These are phyloP conservation scores for Heracleum sosnowskyi DNA, from an alignment of 129 eudicot genomes.

Conservation along the genomic window DNA sequence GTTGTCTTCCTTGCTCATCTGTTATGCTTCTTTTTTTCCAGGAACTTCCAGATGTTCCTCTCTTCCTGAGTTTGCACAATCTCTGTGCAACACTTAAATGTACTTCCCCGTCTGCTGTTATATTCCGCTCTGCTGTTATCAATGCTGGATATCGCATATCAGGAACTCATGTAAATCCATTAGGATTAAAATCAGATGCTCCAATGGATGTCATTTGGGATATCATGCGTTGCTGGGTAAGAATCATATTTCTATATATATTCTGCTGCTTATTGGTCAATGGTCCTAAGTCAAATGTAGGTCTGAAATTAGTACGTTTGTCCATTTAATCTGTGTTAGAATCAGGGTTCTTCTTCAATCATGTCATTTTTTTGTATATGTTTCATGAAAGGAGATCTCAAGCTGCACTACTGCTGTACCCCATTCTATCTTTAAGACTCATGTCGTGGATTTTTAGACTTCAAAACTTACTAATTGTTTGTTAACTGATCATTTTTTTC, in stretches of 20 bases:
- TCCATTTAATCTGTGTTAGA: background rate
- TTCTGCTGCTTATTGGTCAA: background rate
- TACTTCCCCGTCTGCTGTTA: constrained; percentile 89
- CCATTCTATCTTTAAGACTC: background rate
- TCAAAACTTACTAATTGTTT: background rate
- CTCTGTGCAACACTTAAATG: constrained; percentile 91
- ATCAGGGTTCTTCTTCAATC: background rate
- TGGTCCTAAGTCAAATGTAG: background rate
- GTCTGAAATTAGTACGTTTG: background rate
- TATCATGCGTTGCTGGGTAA: constrained; percentile 99
- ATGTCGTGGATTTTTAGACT: background rate
- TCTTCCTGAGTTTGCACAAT: constrained; percentile 89
- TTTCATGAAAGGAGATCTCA: background rate
- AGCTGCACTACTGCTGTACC: background rate
- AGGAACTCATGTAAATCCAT: constrained; percentile 88
- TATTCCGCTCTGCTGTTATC: constrained; percentile 93
- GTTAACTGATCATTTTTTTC: background rate
- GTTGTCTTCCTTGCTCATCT: background rate
- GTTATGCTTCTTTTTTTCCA: constrained; percentile 12
- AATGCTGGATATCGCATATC: constrained; percentile 98
- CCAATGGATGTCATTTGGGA: constrained; percentile 98
- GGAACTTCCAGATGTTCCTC: constrained; percentile 95
- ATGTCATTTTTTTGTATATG: background rate
- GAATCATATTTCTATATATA: background rate
- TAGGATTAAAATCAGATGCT: constrained; percentile 94